phyloP scores from a whole-genome alignment of 2,329 filamentous ascomycete genomes.

The Phoma herbarum region DNA sequence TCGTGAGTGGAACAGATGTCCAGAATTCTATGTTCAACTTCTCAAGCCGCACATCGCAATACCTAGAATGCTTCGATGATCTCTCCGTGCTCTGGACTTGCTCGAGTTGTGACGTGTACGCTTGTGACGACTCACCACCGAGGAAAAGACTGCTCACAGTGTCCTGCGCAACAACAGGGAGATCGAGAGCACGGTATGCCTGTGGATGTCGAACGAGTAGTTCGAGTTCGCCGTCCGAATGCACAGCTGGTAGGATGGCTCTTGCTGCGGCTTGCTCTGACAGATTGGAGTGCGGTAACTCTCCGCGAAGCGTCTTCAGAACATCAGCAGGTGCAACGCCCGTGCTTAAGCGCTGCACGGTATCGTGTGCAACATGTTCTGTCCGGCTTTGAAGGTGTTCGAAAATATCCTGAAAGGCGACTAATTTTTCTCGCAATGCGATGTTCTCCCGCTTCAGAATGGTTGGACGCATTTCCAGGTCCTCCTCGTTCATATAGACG shows the following conservation, averaged over 20 bases:
- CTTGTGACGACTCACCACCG: conserved; percentile 6
- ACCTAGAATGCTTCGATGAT: conserved; percentile 6
- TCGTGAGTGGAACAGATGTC: conserved; percentile 19
- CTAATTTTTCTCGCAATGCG: conserved; percentile 19
- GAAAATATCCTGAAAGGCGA: conserved; percentile 18
- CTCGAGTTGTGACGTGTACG: conserved; percentile 7
- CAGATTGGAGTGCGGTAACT: conserved; percentile 4
- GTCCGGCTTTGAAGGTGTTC: conserved; percentile 16
- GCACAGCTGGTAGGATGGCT: conserved; percentile 18
- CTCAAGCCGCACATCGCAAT: conserved; percentile 23
- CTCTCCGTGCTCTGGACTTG: not conserved
- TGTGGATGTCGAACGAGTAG: conserved; percentile 21
- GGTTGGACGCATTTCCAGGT: conserved; percentile 22
- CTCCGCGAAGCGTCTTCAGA: conserved; percentile 19
- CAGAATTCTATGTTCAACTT: conserved; percentile 22
- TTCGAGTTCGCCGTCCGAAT: conserved; percentile 25
- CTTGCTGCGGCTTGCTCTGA: conserved; percentile 22
- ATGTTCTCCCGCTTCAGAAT: conserved; percentile 24
- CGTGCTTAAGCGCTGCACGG: conserved; percentile 17
- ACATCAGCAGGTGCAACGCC: conserved; percentile 18
- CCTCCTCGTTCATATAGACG: conserved; percentile 24
- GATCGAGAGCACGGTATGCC: conserved; percentile 19
- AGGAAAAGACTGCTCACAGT: conserved; percentile 16
- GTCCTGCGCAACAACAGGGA: conserved; percentile 10
- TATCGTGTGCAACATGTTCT: conserved; percentile 18